Conservation (phyloP, 768 basidiomycete genomes). For the Podaxis sp. region DNA sequence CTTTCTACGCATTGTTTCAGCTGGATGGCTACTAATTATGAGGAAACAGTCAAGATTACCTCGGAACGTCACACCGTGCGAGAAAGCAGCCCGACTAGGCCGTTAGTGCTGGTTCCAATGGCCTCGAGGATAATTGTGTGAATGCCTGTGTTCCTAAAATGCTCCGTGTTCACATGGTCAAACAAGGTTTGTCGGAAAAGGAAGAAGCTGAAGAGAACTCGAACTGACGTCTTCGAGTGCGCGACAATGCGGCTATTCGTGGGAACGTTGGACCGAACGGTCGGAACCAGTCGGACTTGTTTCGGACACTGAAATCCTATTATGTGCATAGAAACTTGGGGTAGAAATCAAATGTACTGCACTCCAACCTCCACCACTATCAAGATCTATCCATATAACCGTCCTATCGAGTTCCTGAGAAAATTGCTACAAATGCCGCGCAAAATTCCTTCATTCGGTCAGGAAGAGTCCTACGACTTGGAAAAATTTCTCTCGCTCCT, state of each 20-base stretch:
- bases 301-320: not conserved
- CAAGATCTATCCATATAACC: not conserved
- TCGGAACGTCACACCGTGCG: not conserved
- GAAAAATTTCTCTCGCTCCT: slow-evolving; percentile 40
- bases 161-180: not conserved
- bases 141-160: not conserved
- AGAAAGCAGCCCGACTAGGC: not conserved
- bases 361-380: not conserved
- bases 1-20: not conserved
- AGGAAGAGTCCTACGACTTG: slow-evolving; percentile 33
- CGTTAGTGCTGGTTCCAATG: not conserved
- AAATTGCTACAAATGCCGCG: not conserved
- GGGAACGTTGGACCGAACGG: not conserved
- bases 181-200: not conserved
- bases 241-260: not conserved
- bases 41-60: not conserved
- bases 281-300: not conserved
- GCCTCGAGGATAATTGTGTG: not conserved
- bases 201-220: not conserved
- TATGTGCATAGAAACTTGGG: not conserved
- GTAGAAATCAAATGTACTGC: not conserved
- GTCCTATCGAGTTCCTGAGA: not conserved
- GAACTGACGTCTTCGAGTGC: not conserved
- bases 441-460: slow-evolving; percentile 3
- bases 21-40: not conserved